Conservation (phyloP, 1,284 basidiomycete genomes). For the Apiotrichum gamsii region DNA sequence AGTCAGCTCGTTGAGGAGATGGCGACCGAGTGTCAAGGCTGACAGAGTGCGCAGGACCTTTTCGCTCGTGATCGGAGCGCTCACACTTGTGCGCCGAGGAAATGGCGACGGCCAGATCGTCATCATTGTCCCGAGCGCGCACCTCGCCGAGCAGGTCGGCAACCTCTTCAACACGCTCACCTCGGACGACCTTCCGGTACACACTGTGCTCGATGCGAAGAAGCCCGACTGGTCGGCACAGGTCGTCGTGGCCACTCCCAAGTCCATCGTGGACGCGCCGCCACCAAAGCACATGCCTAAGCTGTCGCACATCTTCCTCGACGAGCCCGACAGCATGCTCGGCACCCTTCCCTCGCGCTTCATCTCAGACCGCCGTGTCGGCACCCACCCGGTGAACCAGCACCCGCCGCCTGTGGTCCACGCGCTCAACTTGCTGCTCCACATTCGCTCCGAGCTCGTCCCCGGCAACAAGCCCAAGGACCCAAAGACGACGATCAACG, state of each 20-base stretch:
- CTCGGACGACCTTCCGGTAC: background rate
- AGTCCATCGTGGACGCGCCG: background rate
- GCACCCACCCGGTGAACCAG: conserved; percentile 17
- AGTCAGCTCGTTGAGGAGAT: conserved; percentile 4
- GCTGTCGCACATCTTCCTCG: conserved; percentile 25
- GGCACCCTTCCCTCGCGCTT: conserved; percentile 21
- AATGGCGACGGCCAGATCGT: conserved; percentile 8
- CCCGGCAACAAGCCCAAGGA: too few relatives aligned
- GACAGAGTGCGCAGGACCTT: conserved; percentile 9
- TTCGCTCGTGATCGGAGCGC: conserved; percentile 22
- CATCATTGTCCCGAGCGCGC: conserved; percentile 27
- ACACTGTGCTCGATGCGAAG: background rate
- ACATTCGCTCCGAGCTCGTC: conserved; percentile 3
- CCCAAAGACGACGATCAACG: background rate
- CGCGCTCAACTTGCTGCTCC: conserved; percentile 18
- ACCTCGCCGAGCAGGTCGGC: conserved; percentile 28
- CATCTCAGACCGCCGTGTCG: conserved; percentile 1
- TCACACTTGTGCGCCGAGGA: conserved; percentile 16
- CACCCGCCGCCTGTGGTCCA: conserved; percentile 25
- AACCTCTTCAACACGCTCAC: conserved; percentile 1
- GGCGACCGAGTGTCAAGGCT: background rate
- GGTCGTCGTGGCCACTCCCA: conserved; percentile 22
- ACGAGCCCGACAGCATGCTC: conserved; percentile 33
- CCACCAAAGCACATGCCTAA: background rate
- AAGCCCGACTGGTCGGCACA: conserved; percentile 3